A percentile compares a stretch with the other conserved stretches of the same genome.
These are phyloP conservation scores for Fusarium humuli DNA, from an alignment of 2,329 filamentous ascomycete species.

Conservation along the genomic window DNA sequence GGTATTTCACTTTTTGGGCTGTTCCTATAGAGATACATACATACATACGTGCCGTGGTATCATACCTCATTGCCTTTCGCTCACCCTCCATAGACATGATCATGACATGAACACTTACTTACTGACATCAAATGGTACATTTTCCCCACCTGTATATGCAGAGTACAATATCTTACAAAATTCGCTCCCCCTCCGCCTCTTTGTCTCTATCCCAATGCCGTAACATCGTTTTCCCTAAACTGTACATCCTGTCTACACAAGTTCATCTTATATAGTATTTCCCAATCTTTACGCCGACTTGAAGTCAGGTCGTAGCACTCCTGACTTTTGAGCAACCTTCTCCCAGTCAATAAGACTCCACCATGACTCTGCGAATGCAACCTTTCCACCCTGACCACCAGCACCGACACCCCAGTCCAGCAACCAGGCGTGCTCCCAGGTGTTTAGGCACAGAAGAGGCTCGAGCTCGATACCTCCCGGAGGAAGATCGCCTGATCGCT, in stretches of 20 bases:
- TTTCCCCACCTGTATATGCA: constrained; percentile 47
- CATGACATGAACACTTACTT: constrained; percentile 9
- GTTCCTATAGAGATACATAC: not conserved
- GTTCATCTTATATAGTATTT: constrained; percentile 2
- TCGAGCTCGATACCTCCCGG: constrained; percentile 76
- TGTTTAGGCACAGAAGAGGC: constrained; percentile 91
- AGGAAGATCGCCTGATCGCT: constrained; percentile 55
- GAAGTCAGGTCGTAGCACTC: constrained; percentile 52
- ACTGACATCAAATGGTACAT: constrained; percentile 46
- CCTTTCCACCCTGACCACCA: constrained; percentile 77
- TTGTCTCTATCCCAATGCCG: constrained; percentile 29
- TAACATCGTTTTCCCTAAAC: constrained; percentile 29
- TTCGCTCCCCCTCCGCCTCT: constrained; percentile 27
- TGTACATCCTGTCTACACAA: constrained; percentile 12
- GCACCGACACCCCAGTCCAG: constrained; percentile 76
- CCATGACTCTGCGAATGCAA: constrained; percentile 80
- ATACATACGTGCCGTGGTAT: not conserved
- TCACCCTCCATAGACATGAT: not conserved
- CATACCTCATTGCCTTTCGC: not conserved
- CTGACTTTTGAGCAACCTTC: constrained; percentile 65
- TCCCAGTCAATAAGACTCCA: constrained; percentile 92
- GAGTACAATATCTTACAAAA: constrained; percentile 50
- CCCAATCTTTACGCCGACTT: constrained; percentile 40
- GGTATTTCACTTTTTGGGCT: constrained; percentile 1
- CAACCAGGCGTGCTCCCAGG: constrained; percentile 95